Percentiles rank a stretch among this genome's conserved stretches.
These are phyloP conservation scores for Lachancea waltii DNA, from an alignment of 805 yeast genomes.

Conservation along the genomic window DNA sequence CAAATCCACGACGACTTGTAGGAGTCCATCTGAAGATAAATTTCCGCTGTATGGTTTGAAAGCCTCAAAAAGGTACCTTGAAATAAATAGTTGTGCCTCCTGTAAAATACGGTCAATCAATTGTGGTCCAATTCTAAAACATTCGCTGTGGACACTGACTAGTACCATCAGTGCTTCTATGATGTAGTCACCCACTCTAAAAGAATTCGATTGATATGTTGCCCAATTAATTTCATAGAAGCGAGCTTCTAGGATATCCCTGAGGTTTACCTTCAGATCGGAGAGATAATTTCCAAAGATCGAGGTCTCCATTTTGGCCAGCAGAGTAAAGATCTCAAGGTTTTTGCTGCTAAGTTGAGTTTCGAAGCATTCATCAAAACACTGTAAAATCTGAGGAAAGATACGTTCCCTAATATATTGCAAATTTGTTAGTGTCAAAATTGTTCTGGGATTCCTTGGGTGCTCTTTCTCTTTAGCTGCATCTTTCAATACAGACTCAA, in stretches of 20 bases:
- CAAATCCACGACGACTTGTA: conserved; percentile 48
- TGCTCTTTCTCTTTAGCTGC: conserved; percentile 37
- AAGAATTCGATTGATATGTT: conserved; percentile 28
- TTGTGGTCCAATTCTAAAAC: conserved; percentile 42
- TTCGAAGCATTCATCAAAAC: conserved; percentile 46
- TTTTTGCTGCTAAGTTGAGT: conserved; percentile 38
- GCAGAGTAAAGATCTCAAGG: conserved; percentile 38
- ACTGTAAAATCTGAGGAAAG: conserved; percentile 43
- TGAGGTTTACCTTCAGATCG: conserved; percentile 39
- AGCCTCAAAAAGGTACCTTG: conserved; percentile 34
- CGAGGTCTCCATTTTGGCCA: conserved; percentile 45
- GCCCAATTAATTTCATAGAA: conserved; percentile 40
- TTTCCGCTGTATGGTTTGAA: conserved; percentile 39
- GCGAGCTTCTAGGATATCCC: conserved; percentile 39
- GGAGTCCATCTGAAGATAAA: conserved; percentile 41
- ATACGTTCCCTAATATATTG: conserved; percentile 40
- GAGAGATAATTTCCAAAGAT: conserved; percentile 49
- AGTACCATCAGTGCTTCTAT: conserved; percentile 44
- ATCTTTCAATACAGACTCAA: conserved; percentile 38
- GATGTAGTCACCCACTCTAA: conserved; percentile 41
- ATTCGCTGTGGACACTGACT: conserved; percentile 47
- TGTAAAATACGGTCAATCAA: conserved; percentile 40
- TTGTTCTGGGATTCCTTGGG: conserved; percentile 39
- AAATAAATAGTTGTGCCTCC: conserved; percentile 37
- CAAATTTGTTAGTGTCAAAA: conserved; percentile 50